Conservation (phyloP, 148 eudicot species). For the Amaranthus palmeri region DNA sequence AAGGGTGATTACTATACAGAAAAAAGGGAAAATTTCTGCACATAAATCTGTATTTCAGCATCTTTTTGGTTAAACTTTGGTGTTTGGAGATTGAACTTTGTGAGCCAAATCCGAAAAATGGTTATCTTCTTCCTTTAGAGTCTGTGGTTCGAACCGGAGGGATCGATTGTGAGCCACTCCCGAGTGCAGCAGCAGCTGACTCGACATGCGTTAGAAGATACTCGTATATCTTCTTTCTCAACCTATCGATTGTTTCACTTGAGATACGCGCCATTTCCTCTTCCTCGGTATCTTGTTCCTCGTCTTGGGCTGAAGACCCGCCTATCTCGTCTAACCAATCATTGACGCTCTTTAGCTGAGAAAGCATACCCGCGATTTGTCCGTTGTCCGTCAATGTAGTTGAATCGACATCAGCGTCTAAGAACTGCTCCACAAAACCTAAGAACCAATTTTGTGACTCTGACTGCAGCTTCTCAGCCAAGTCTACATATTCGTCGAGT, state of each 20-base stretch:
- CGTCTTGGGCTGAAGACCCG: constrained; percentile 16
- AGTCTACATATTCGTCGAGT: constrained; percentile 59
- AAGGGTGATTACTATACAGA: constrained; percentile 24
- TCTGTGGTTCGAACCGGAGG: constrained; percentile 35
- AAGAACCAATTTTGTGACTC: constrained; percentile 87
- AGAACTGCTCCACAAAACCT: constrained; percentile 72
- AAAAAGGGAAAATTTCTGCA: constrained; percentile 25
- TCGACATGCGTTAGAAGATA: constrained; percentile 91
- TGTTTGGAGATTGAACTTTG: not conserved
- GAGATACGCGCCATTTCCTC: constrained; percentile 33
- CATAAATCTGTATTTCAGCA: constrained; percentile 15
- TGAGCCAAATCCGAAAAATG: not conserved
- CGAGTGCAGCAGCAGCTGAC: constrained; percentile 95
- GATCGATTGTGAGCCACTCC: constrained; percentile 40
- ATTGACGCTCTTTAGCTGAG: constrained; percentile 89
- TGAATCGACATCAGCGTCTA: constrained; percentile 67
- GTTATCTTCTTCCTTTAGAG: constrained; percentile 45
- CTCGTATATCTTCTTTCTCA: constrained; percentile 91
- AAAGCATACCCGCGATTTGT: constrained; percentile 80
- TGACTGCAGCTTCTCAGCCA: constrained; percentile 52
- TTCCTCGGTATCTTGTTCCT: constrained; percentile 34
- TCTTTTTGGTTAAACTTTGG: constrained; percentile 13
- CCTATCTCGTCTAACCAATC: constrained; percentile 83
- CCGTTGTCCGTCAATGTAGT: constrained; percentile 66
- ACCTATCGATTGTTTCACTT: constrained; percentile 65